Base-by-base conservation (phyloP, 2,329 filamentous ascomycete species). In the Septoria linicola region DNA sequence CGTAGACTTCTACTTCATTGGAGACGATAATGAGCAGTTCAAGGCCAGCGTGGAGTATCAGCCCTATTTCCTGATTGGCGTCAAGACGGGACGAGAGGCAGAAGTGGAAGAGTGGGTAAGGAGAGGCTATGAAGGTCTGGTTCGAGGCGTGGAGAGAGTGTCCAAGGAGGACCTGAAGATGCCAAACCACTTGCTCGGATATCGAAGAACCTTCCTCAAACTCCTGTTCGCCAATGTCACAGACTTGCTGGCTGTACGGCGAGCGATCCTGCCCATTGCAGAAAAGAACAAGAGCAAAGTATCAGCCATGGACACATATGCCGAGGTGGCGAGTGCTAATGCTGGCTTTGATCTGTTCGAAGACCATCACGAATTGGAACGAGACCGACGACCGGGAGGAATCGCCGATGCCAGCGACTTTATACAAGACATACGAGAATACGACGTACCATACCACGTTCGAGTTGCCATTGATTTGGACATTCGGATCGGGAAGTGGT, bases 401-500 rank as follows among this genome's bases (percentile, higher is more conserved):
- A 85, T 89, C 74, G 78, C 85, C 62, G 91, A 97, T 72, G 90
- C 92, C 53, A 96, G 90, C 79, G 92, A 97, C 79, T 96, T 86
- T 72, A 90, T 99, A 79, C 82, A 96, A 74, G 95, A 99, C 80
- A 95, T 99, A 70, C 85, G 93, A 79, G 93, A 99, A 77, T 99
- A 95, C 72, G 93, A 99, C 73, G 95, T 99, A 65, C 95, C 93
- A 59, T 99, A 99, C 77, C 93, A 99, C 77, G 93, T 99, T 68
- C 84, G 93, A 80, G 92, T 99, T 74, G 88, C 95, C 73, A 99
- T 99, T 74, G 93, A 99, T 49, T 27, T 68, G 90, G 93, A 96
- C 75, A 92, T 99, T 65, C 84, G 93, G 61, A 91, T 95, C 59
- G 93, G 90, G 71, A 95, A 89, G 71, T 99, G 93, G 93, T 99